A percentile compares a stretch with the other conserved stretches of the same genome.
phyloP scores from a whole-genome alignment of 441 rosid genomes.

The Gossypium gossypioides region DNA sequence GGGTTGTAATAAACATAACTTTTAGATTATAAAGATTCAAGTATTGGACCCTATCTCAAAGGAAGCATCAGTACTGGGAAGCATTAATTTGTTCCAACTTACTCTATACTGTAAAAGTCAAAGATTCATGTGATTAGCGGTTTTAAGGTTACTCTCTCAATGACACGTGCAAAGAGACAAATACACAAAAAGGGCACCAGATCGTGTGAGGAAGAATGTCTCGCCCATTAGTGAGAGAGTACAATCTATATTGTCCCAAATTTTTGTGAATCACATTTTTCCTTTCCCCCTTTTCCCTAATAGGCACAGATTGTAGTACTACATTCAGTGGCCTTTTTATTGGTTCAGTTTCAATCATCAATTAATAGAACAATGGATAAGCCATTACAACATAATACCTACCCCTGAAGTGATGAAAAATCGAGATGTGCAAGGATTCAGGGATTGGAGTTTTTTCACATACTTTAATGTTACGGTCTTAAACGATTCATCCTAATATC shows the following conservation, averaged over 20 bases:
- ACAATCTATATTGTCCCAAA: not conserved
- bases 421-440: not conserved
- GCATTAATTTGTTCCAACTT: not conserved
- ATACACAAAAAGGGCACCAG: not conserved
- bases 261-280: not conserved
- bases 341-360: not conserved
- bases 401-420: not conserved
- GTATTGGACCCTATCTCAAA: not conserved
- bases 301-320: not conserved
- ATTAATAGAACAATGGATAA: not conserved
- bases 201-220: not conserved
- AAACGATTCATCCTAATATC: not conserved
- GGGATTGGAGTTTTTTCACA: not conserved
- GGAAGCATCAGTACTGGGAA: not conserved
- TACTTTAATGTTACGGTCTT: not conserved
- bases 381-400: not conserved
- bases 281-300: not conserved
- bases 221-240: not conserved
- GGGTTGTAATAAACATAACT: not conserved
- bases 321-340: not conserved
- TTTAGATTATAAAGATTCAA: not conserved
- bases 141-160: not conserved
- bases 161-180: not conserved
- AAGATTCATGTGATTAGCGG: not conserved
- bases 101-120: not conserved